These are phyloP conservation scores for Phaeotremella fagi DNA, from an alignment of 768 basidiomycete genomes.

Conservation along the genomic window DNA sequence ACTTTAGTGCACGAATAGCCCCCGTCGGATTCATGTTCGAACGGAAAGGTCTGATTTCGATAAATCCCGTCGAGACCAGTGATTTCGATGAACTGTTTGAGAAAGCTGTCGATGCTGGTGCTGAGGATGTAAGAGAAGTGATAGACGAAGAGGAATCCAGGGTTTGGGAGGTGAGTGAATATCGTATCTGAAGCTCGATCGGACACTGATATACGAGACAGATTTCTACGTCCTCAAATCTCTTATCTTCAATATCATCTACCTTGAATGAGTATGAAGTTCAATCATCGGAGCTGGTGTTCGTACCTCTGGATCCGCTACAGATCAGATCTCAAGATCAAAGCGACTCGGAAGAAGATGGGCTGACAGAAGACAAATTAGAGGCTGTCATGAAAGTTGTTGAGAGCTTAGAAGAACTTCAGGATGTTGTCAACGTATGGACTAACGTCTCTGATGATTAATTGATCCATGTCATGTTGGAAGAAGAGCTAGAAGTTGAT, in stretches of 20 bases:
- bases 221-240: constrained; percentile 16
- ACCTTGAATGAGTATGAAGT: constrained; percentile 14
- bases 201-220: background rate
- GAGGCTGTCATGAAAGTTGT: constrained; percentile 29
- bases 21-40: constrained; percentile 43
- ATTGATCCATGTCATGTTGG: background rate
- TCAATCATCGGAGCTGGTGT: constrained; percentile 34
- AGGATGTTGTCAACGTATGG: constrained; percentile 45
- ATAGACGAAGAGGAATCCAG: constrained; percentile 21
- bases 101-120: constrained; percentile 39
- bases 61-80: constrained; percentile 10
- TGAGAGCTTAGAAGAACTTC: constrained; percentile 39
- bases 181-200: background rate
- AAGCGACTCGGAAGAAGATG: constrained; percentile 1
- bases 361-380: constrained; percentile 31
- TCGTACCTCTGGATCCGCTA: constrained; percentile 30
- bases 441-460: constrained; percentile 36
- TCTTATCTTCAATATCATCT: constrained; percentile 6
- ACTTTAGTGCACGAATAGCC: constrained; percentile 32
- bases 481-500: no score
- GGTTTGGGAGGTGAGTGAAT: constrained; percentile 25
- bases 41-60: constrained; percentile 36
- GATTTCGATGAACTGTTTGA: constrained; percentile 44
- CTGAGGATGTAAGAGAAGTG: constrained; percentile 41
- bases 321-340: background rate